Base-by-base conservation (phyloP, 1,284 basidiomycete genomes). In the Boletus sp. region DNA sequence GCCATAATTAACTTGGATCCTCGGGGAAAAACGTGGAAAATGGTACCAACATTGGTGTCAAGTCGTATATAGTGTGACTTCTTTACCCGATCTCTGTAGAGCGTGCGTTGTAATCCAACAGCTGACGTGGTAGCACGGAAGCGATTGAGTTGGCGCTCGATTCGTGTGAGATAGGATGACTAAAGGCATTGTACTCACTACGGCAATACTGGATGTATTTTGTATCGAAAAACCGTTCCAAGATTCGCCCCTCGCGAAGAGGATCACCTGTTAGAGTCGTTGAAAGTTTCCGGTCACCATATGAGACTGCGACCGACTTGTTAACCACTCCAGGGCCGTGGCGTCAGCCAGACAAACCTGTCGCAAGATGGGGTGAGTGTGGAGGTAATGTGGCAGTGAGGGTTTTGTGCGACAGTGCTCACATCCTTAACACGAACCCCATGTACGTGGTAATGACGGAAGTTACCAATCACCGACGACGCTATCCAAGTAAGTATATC, bases 391-490 rank as follows among this genome's bases (percentile, higher is more conserved):
- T 23, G 27, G 46, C 32, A 32, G 29, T 42, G 16, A 42, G 20
- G 26, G 38, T 37, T 19, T 39, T n/a, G 41, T 26, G 41, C 22
- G 23, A 45, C 39, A 44, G 5, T 6, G 19, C 17, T 36, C 13
- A 14, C 35, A 49, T 27, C 39, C 38, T 23, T 19, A 29, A n/a
- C 9, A 41, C 22, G 16, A 29, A 33, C 44, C 20, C 36, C 30
- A 29, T 37, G 54, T 46, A 22, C 36, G 48, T 59, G 48, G 57
- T 38, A 51, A 57, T 35, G 42, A 51, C 62, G 62, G 59, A 50
- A 27, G 46, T 2, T 44, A 6, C 36, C 30, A 61, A 63, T 38
- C 48, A 17, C 59, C 62, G 60, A 59, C 40, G 41, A 38, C 3
- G 26, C 41, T 22, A 37, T 41, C 42, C 40, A 9, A 45, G 42